Evolutionary conservation across 306 rosid species (phyloP), one percentile per base, ranked within the genome.

Genomic region (Trifolium dubium): DNA sequence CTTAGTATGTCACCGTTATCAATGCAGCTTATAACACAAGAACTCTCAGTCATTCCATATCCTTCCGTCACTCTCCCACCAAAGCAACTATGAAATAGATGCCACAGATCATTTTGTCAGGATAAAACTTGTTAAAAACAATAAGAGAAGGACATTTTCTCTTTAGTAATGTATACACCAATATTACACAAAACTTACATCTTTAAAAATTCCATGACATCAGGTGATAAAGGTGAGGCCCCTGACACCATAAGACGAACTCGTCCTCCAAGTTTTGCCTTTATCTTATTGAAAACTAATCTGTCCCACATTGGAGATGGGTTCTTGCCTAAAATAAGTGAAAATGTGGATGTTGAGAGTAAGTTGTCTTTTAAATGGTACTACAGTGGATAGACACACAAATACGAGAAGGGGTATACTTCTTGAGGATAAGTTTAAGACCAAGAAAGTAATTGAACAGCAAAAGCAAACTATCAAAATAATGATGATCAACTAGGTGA

Each of bases 181-280:
- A 37, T 34, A 67, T 75, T 56, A 41, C 31, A 64, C 60, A 74
- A 70, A 63, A 82, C 93, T 88, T 87, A 95, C 99, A 95, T 89
- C 86, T 78, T 95, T 65, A 95, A 77, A 84, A 95, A 95, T 34
- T 95, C 97, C 99, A 95, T 78, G 67, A 95, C 78, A 84, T 92
- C 99, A 11, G 99, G 91, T 56, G 99, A 95, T 87, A 95, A 84
- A 18, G 99, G 99, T 54, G 99, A 95, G 78, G 99, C 99, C 74
- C 99, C 99, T 41, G 99, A 92, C 64, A 51, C 81, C 87, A 95
- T 83, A 18, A 92, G 58, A 63, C 99, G 99, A 80, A 95, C 97
- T 51, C 98, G 87, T 62, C 99, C 99, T 82, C 99, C 99, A 60
- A 95, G 88, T 86, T 73, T 95, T 59, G 80, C 99, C 84, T 86